These are phyloP conservation scores for Ceratobasidium sp. DNA, from an alignment of 1,284 basidiomycete species.

Conservation along the genomic window DNA sequence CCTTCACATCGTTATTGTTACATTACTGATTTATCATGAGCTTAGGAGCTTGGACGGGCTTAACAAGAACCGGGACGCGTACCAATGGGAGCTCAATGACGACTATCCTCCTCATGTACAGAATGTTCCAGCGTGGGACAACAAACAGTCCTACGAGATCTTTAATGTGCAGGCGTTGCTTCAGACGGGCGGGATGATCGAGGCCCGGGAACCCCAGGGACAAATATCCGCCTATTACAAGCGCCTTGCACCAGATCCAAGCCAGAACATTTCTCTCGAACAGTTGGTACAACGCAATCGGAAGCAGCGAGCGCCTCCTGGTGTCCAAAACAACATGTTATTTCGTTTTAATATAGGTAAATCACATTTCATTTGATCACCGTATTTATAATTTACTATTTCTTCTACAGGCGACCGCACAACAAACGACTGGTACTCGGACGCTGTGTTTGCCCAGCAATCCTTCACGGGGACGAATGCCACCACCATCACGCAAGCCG, in stretches of 20 bases:
- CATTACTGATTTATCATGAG: not conserved
- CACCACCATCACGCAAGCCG: constrained; percentile 30
- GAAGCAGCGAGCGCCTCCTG: not conserved
- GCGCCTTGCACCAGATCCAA: not conserved
- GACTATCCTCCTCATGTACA: not conserved
- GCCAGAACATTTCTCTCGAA: not conserved
- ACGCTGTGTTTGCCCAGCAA: constrained; percentile 40
- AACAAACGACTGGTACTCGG: constrained; percentile 36
- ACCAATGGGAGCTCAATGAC: constrained; percentile 1
- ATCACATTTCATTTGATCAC: not conserved
- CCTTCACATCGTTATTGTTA: not conserved
- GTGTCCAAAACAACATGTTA: not conserved
- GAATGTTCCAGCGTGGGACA: not conserved
- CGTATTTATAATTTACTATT: not conserved
- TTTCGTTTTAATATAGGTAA: constrained; percentile 5
- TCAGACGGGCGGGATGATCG: not conserved
- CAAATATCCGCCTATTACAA: not conserved
- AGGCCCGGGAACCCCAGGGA: not conserved
- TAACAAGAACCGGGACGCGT: not conserved
- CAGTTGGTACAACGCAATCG: not conserved
- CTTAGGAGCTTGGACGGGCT: not conserved
- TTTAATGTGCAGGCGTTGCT: not conserved
- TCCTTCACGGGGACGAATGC: constrained; percentile 37
- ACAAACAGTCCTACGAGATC: not conserved
- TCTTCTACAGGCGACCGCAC: not conserved